A percentile compares a stretch with the other conserved stretches of the same genome.
These are phyloP conservation scores for Daedaleopsis nitida DNA, from an alignment of 768 basidiomycete genomes.

Conservation along the genomic window DNA sequence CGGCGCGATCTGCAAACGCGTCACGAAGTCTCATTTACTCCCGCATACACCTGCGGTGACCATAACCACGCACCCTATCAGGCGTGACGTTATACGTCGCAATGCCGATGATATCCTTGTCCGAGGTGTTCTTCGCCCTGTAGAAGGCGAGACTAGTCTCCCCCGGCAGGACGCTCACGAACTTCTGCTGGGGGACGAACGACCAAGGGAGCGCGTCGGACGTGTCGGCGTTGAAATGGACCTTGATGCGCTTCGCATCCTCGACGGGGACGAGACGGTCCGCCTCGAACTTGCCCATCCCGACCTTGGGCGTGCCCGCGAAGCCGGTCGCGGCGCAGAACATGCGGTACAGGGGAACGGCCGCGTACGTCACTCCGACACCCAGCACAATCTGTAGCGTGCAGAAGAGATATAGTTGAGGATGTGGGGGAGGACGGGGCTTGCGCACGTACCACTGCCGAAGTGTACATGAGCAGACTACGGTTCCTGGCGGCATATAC, in stretches of 20 bases:
- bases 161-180: slow-evolving; percentile 88
- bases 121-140: slow-evolving; percentile 82
- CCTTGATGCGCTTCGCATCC: slow-evolving; percentile 75
- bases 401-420: not conserved
- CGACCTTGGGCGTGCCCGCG: slow-evolving; percentile 90
- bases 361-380: slow-evolving; percentile 91
- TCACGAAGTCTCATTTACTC: not conserved
- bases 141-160: slow-evolving; percentile 98
- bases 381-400: slow-evolving; percentile 67
- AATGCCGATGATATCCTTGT: slow-evolving; percentile 93
- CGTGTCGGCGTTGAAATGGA: slow-evolving; percentile 94
- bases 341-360: slow-evolving; percentile 95
- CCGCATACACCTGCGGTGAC: not conserved
- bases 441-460: slow-evolving; percentile 66
- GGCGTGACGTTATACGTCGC: slow-evolving; percentile 99
- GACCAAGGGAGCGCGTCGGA: slow-evolving; percentile 91
- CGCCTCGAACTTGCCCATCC: slow-evolving; percentile 80
- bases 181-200: slow-evolving; percentile 89
- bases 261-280: slow-evolving; percentile 81
- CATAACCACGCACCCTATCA: slow-evolving; percentile 78
- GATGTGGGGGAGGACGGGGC: not conserved
- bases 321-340: slow-evolving; percentile 99
- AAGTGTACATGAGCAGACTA: slow-evolving; percentile 79
- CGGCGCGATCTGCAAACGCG: slow-evolving; percentile 76
- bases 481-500: slow-evolving; percentile 65